phyloP scores from a whole-genome alignment of 345 rosid species.

The Gossypium ekmanianum region DNA sequence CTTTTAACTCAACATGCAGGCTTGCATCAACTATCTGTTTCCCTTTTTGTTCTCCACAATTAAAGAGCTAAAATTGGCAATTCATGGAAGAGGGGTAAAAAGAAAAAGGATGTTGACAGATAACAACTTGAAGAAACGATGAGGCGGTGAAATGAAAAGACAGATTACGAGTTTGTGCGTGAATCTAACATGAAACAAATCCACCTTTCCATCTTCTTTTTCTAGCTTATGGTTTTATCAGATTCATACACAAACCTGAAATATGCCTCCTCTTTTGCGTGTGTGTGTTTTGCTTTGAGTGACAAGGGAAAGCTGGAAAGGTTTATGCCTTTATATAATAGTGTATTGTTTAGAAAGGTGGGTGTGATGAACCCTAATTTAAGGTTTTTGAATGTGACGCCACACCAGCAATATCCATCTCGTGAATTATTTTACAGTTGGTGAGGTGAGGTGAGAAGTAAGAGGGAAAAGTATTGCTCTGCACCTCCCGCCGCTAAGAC shows the following conservation, averaged over 20 bases:
- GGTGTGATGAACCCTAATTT: conserved; percentile 4
- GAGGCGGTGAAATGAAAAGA: conserved; percentile 12
- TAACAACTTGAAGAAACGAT: not conserved
- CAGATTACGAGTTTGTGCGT: conserved; percentile 38
- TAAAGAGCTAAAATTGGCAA: not conserved
- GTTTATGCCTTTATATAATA: not conserved
- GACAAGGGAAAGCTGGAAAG: not conserved
- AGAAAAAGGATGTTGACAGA: not conserved
- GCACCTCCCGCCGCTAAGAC: not conserved
- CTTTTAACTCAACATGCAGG: not conserved
- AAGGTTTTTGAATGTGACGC: not conserved
- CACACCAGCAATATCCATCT: not conserved
- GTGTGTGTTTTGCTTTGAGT: not conserved
- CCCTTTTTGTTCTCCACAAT: not conserved
- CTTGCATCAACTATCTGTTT: not conserved
- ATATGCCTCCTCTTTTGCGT: conserved; percentile 23
- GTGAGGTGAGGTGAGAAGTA: too few relatives aligned
- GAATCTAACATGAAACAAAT: conserved; percentile 29
- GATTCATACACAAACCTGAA: conserved; percentile 44
- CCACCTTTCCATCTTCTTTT: not conserved
- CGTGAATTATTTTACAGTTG: too few relatives aligned
- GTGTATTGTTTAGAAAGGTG: not conserved
- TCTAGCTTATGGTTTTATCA: conserved; percentile 13
- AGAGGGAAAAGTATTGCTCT: not conserved
- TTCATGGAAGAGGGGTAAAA: not conserved